phyloP scores from a whole-genome alignment of 2,329 filamentous ascomycete species.

The Chaetomium strumarium region DNA sequence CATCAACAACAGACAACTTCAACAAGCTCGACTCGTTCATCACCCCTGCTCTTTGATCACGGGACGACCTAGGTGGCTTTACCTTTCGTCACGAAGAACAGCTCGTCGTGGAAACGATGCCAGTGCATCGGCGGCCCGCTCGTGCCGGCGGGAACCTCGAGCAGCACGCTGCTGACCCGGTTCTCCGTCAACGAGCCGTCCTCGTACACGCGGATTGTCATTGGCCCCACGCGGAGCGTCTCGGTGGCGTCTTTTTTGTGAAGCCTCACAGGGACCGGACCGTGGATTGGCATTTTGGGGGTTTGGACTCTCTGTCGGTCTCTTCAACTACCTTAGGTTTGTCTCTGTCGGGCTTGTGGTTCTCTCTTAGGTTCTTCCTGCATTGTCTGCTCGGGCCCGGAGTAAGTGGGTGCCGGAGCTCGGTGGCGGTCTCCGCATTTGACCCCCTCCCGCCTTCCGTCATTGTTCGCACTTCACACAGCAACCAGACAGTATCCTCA shows the following conservation, averaged over 20 bases:
- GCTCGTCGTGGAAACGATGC: conserved; percentile 35
- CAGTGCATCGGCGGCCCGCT: conserved; percentile 35
- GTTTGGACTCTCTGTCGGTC: neutral
- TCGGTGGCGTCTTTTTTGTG: conserved; percentile 29
- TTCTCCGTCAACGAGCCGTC: conserved; percentile 32
- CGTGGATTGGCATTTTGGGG: conserved; percentile 30
- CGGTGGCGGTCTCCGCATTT: no score
- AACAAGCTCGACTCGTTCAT: neutral
- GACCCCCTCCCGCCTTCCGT: no score
- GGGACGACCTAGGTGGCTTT: no score
- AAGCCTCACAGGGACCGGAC: conserved; percentile 29
- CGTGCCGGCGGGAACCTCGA: conserved; percentile 29
- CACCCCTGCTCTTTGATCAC: neutral
- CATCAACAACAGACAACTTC: neutral
- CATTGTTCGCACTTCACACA: no score
- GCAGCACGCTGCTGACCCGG: conserved; percentile 29
- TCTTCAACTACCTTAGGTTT: no score
- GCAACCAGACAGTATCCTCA: no score
- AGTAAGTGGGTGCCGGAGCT: no score
- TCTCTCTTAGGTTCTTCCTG: neutral
- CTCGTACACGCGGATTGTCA: conserved; percentile 32
- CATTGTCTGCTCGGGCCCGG: no score
- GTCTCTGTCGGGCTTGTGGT: neutral
- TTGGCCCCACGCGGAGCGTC: conserved; percentile 29
- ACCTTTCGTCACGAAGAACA: conserved; percentile 34